Evolutionary conservation across 1,284 basidiomycete genomes (phyloP).

Genomic region (Fomitiporia mediterranea): DNA sequence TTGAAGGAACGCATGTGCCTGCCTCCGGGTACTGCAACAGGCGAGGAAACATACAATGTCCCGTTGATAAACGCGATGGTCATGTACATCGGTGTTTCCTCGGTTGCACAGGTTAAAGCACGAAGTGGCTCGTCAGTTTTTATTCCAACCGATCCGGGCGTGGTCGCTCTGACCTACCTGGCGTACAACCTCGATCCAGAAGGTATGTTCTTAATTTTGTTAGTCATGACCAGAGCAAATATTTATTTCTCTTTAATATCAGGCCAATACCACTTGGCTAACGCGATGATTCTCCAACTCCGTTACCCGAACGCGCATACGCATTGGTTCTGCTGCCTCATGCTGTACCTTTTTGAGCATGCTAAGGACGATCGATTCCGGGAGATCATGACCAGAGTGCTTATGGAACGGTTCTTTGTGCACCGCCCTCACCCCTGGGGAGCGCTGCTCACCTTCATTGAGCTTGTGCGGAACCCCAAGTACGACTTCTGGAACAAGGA

Average conservation of each 20-base stretch:
- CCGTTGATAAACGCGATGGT: conserved; percentile 89
- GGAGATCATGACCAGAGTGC: conserved; percentile 87
- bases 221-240: not conserved
- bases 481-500: conserved; percentile 86
- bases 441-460: conserved; percentile 88
- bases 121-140: conserved; percentile 77
- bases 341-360: conserved; percentile 83
- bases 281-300: conserved; percentile 87
- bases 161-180: conserved; percentile 77
- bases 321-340: conserved; percentile 88
- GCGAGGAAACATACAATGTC: conserved; percentile 77
- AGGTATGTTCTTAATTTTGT: conserved; percentile 47
- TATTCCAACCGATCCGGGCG: conserved; percentile 75
- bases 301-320: conserved; percentile 97
- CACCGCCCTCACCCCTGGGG: conserved; percentile 98
- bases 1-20: conserved; percentile 75
- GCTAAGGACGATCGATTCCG: conserved; percentile 73
- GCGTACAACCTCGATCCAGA: conserved; percentile 84
- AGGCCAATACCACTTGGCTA: conserved; percentile 93
- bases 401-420: conserved; percentile 91
- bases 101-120: conserved; percentile 81
- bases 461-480: conserved; percentile 78
- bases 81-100: conserved; percentile 90
- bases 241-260: not conserved
- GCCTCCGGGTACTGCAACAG: conserved; percentile 44